Percentiles rank a stretch among this genome's conserved stretches.
Evolutionary conservation across 1,284 basidiomycete species (phyloP).

Genomic region (Chalciporus sp.): DNA sequence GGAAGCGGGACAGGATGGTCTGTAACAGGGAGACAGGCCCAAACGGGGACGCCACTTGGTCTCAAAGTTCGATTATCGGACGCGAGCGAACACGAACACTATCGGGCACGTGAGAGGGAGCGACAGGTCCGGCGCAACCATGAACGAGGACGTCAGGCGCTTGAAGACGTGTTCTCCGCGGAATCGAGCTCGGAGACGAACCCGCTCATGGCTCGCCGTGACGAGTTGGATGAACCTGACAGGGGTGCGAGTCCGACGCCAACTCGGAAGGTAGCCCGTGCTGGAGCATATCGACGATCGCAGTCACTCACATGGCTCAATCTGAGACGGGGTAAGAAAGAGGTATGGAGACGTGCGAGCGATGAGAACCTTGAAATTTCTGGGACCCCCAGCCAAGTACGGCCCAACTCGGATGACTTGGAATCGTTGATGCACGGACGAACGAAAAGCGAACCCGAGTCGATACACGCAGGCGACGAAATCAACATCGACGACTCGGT

Average conservation of each 20-base stretch:
- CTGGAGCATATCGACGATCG: not conserved
- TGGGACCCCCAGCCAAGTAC: too few relatives aligned
- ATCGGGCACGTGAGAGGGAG: slow-evolving; percentile 26
- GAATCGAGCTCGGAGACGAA: not conserved
- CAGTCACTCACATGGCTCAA: not conserved
- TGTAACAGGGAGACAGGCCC: not conserved
- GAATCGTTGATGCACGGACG: not conserved
- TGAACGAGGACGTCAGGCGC: not conserved
- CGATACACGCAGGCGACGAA: not conserved
- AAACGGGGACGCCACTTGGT: slow-evolving; percentile 17
- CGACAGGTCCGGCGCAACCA: slow-evolving; percentile 9
- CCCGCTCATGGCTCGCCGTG: not conserved
- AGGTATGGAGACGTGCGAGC: not conserved
- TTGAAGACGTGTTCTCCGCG: not conserved
- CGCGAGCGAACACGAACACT: slow-evolving; percentile 29
- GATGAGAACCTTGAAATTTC: not conserved
- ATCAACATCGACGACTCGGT: not conserved
- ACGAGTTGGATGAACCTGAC: too few relatives aligned
- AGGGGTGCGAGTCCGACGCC: too few relatives aligned
- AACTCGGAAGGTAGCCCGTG: not conserved
- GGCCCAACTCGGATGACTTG: not conserved
- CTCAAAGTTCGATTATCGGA: slow-evolving; percentile 27
- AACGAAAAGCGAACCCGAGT: slow-evolving; percentile 1
- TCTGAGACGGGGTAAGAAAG: not conserved
- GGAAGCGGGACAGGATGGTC: not conserved